Percentiles rank a stretch among this genome's conserved stretches.
Conservation (phyloP, 1,284 basidiomycete genomes). For the Meira miltonrushii region DNA sequence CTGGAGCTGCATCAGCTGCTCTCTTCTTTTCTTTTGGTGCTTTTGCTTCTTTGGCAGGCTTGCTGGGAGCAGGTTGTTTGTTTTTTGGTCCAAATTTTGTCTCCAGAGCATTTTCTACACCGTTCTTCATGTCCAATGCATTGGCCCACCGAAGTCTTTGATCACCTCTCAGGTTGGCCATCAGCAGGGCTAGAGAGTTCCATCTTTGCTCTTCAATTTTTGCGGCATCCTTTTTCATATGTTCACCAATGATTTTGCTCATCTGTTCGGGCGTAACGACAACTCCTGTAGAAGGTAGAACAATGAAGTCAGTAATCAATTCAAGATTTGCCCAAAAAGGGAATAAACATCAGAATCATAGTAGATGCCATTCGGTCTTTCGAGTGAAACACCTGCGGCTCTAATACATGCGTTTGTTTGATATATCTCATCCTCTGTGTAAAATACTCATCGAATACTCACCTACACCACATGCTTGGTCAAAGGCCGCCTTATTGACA, state of each 20-base stretch:
- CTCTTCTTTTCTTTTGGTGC: conserved; percentile 7
- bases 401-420: conserved; percentile 46
- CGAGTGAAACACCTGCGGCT: conserved; percentile 22
- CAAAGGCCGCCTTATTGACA: conserved; percentile 69
- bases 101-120: conserved; percentile 72
- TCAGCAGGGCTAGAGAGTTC: background rate
- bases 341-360: background rate
- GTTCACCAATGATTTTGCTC: conserved; percentile 61
- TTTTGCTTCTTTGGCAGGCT: conserved; percentile 23
- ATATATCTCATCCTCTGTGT: conserved; percentile 26
- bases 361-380: background rate
- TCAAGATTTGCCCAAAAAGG: too few species aligned
- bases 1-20: conserved; percentile 3
- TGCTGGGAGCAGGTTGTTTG: conserved; percentile 23
- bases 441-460: conserved; percentile 49
- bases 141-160: conserved; percentile 53
- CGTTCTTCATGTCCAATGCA: conserved; percentile 79
- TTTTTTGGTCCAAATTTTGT: conserved; percentile 75
- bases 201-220: conserved; percentile 16
- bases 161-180: conserved; percentile 53
- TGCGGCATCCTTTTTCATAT: conserved; percentile 56
- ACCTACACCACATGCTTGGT: conserved; percentile 83
- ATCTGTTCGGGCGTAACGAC: conserved; percentile 70
- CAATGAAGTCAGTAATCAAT: background rate
- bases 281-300: conserved; percentile 63